These are phyloP conservation scores for Fomitopsis serialis DNA, from an alignment of 768 basidiomycete species.

Conservation along the genomic window DNA sequence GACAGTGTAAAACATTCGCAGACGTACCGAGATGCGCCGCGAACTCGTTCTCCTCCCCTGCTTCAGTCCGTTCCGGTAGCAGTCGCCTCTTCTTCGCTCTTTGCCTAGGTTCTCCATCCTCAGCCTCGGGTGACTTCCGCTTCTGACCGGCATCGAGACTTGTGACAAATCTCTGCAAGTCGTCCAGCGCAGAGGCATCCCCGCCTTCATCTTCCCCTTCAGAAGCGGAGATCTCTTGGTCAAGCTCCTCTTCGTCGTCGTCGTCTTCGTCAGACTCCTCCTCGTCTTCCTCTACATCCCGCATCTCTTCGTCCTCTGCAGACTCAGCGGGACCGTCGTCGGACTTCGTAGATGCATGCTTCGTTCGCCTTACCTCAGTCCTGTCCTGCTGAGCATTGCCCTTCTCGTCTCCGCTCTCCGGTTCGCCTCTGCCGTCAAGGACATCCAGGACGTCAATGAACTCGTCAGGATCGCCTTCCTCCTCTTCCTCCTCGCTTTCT, in stretches of 20 bases:
- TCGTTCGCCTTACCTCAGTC: constrained; percentile 18
- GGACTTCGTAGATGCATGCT: background rate
- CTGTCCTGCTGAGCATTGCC: constrained; percentile 33
- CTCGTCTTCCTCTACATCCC: constrained; percentile 14
- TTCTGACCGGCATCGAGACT: constrained; percentile 62
- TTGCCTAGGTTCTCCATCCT: constrained; percentile 19
- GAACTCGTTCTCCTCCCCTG: constrained; percentile 81
- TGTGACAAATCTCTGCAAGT: constrained; percentile 69
- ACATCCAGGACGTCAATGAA: constrained; percentile 64
- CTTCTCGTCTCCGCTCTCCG: constrained; percentile 29
- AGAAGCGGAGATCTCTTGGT: constrained; percentile 26
- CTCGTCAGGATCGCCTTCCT: constrained; percentile 41
- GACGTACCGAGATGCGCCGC: constrained; percentile 46
- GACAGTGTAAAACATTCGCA: background rate
- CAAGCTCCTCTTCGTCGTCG: constrained; percentile 34
- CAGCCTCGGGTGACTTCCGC: constrained; percentile 57
- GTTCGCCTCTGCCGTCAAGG: constrained; percentile 55
- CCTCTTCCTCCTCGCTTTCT: constrained; percentile 29
- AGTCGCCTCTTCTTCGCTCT: constrained; percentile 51
- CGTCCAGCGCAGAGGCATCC: constrained; percentile 56
- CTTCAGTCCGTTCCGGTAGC: constrained; percentile 68
- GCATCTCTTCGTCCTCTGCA: constrained; percentile 25
- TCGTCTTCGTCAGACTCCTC: constrained; percentile 30
- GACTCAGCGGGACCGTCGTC: constrained; percentile 21
- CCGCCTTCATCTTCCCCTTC: constrained; percentile 39